Base-by-base conservation (phyloP, 2,329 filamentous ascomycete species). In the Aspergillus aculeatinus region DNA sequence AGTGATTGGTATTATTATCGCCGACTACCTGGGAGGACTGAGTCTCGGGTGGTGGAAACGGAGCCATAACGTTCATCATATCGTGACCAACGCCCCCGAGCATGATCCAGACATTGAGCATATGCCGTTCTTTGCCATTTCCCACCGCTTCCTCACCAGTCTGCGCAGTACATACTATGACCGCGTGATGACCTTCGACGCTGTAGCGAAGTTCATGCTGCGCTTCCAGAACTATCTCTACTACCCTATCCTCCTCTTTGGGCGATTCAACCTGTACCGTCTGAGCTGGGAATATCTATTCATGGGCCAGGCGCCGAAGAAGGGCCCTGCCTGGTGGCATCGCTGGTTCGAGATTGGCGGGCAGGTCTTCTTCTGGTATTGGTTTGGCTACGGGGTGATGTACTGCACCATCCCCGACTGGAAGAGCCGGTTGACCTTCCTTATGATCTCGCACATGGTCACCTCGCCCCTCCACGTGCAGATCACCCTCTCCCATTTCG, bases 11-110 rank as follows among this genome's bases (percentile, higher is more conserved):
- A 96, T 98, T 71, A 79, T 96, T 65, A 89, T 97, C 69, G 92
- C 93, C 56, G 90, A 96, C 74, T 98, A 89, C 68, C 80, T 95
- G 21, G 95, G 95, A 42, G 95, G 95, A 0, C 78, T 99, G 35
- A 96, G 92, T 27, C 79, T 96, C 57, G 91, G 94, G 49, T 99
- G 95, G 95, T 99, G 95, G 94, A 98, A 98, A 78, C 85, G 87
- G 63, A 97, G 88, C 73, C 94, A 98, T 77, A 98, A 98, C 71
- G 92, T 97, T 9, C 94, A 98, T 73, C 94, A 98, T 72, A 92
- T 98, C 67, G 89, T 98, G 55, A 98, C 95, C 19, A 98, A 98
- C 75, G 89, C 89, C 48, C 91, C 93, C 14, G 95, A 97, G 75
- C 94, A 98, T 73, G 94, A 98, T 73, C 94, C 95, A 0, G 94